phyloP scores from a whole-genome alignment of 495 filamentous ascomycete genomes.

The Tuber umbilicatum region DNA sequence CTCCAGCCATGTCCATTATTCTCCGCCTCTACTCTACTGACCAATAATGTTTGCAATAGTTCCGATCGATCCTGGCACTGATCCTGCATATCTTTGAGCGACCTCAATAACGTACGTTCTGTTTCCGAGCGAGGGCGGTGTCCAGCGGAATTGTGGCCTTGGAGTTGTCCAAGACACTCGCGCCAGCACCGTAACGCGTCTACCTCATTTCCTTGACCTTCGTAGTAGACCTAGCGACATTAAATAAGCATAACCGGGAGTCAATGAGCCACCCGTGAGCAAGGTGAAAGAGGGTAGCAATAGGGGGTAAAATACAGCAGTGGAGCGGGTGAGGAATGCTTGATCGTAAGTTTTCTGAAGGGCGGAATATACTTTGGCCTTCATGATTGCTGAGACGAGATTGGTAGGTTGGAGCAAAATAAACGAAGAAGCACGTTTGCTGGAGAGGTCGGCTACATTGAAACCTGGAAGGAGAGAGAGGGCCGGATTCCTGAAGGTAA shows the following conservation, averaged over 20 bases:
- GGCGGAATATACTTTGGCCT: slow-evolving; percentile 66
- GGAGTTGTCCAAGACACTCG: slow-evolving; percentile 82
- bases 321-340: slow-evolving; percentile 86
- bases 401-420: not conserved
- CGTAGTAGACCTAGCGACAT: slow-evolving; percentile 34
- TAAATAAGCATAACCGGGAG: slow-evolving; percentile 10
- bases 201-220: slow-evolving; percentile 72
- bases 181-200: slow-evolving; percentile 92
- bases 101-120: slow-evolving; percentile 74
- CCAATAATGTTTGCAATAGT: slow-evolving; percentile 70
- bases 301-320: slow-evolving; percentile 54
- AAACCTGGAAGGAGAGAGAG: not conserved
- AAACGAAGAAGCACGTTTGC: slow-evolving; percentile 3
- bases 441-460: slow-evolving; percentile 5
- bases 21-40: slow-evolving; percentile 61
- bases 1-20: slow-evolving; percentile 37
- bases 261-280: not conserved
- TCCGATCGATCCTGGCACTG: slow-evolving; percentile 94
- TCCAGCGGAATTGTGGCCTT: slow-evolving; percentile 74
- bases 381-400: slow-evolving; percentile 56
- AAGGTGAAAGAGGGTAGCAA: not conserved
- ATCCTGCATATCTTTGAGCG: slow-evolving; percentile 71
- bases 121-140: slow-evolving; percentile 75
- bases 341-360: slow-evolving; percentile 98
- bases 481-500: not conserved